Conservation (phyloP, 768 basidiomycete genomes). For the Mycena leptocephala region DNA sequence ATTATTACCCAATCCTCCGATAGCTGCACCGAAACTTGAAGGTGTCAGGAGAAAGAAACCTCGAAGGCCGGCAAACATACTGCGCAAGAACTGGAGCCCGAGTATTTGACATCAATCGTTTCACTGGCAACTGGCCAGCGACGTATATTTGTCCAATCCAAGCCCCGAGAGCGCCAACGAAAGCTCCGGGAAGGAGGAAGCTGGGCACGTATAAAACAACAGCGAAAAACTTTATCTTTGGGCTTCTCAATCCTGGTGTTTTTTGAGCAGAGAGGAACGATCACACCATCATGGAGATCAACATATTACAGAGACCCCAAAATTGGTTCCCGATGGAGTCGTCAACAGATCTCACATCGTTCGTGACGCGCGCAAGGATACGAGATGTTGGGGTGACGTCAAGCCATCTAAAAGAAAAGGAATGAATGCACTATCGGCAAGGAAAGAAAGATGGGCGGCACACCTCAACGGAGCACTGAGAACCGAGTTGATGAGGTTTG, state of each 20-base stretch:
- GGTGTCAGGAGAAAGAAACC: slow-evolving; percentile 23
- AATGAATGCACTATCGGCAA: not conserved
- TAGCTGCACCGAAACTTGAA: slow-evolving; percentile 58
- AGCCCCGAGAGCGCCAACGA: slow-evolving; percentile 37
- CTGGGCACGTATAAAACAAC: slow-evolving; percentile 45
- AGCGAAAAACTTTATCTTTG: slow-evolving; percentile 46
- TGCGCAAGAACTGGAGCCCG: slow-evolving; percentile 45
- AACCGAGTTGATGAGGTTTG: slow-evolving; percentile 54
- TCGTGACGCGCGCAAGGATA: slow-evolving; percentile 65
- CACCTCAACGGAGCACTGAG: slow-evolving; percentile 65
- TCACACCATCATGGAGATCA: slow-evolving; percentile 49
- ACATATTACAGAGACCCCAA: slow-evolving; percentile 43
- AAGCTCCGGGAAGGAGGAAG: slow-evolving; percentile 49
- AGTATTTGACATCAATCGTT: slow-evolving; percentile 42
- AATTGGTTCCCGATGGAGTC: slow-evolving; percentile 51
- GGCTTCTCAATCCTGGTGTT: too few relatives aligned
- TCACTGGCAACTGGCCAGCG: slow-evolving; percentile 42
- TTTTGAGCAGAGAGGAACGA: too few relatives aligned
- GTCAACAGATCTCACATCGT: slow-evolving; percentile 57
- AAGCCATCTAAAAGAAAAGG: slow-evolving; percentile 43
- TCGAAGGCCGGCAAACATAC: slow-evolving; percentile 50
- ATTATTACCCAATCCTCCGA: slow-evolving; percentile 55
- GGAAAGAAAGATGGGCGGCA: not conserved
- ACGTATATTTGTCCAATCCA: slow-evolving; percentile 45
- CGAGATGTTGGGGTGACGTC: slow-evolving; percentile 45